Evolutionary conservation across 129 eudicot species (phyloP), one percentile per base, ranked within the genome.

Genomic region (Escallonia herrerae): DNA sequence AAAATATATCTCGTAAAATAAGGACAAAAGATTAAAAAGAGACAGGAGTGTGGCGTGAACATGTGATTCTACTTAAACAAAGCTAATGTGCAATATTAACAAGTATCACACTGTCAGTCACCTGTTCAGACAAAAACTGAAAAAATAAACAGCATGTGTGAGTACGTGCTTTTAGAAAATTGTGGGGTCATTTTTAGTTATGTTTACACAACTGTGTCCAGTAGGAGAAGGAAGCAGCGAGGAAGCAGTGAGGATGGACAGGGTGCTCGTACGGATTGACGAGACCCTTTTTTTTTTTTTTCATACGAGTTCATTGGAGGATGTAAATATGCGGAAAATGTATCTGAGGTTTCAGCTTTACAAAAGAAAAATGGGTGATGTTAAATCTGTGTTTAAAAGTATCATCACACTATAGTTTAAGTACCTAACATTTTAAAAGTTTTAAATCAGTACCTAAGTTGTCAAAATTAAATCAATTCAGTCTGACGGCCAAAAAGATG

Each of bases 231-330:
- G 74, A 69, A 69, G 49, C 40, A 47, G 74, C 43, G 58, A 59
- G 74, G 74, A 69, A 69, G 49, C 40, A 47, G 74, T 43, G 58
- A 69, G 66, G 72, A 67, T 43, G 64, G 55, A 15, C 68, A 52
- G 76, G 56, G 46, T 9, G 10, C 13, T 43, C 44, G 70, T 72
- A 63, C 70, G 76, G 69, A 72, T 63, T 63, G 64, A 72, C 76
- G 57, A 63, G 70, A 72, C 70, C 40, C 41, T 62, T 62, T 54
- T 68, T 50, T 11, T 3, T 40, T 56, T 68, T 50, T 11, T 3
- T 40, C 43, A 13, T 57, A 12, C 73, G 15, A 14, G 68, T 64
- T 64, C 54, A 50, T 64, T 11, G 33, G 14, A 10, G 4, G 4
- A 8, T 53, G 58, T 33, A 61, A 7, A 43, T 12, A 42, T 61